A percentile compares a stretch with the other conserved stretches of the same genome.
Evolutionary conservation across 2,329 filamentous ascomycete species (phyloP).

Genomic region (Cladosporium sp.): DNA sequence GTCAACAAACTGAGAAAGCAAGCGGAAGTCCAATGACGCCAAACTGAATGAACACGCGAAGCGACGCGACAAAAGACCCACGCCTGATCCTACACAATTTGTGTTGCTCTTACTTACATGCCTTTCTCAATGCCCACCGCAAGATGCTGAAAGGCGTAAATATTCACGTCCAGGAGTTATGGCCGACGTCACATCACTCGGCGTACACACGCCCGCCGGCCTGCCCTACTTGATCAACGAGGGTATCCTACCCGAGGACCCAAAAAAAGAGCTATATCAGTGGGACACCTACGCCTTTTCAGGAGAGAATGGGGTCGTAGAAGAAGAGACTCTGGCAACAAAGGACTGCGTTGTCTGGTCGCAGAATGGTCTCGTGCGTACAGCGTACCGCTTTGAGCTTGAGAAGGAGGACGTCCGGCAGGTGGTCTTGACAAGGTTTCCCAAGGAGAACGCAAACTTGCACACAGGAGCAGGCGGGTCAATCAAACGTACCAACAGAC

Average conservation of each 20-base stretch:
- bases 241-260: conserved; percentile 66
- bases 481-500: neutral
- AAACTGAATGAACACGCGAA: neutral
- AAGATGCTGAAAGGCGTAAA: conserved; percentile 2
- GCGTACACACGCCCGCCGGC: conserved; percentile 82
- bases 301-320: conserved; percentile 38
- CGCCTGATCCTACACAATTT: neutral
- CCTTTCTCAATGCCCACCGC: neutral
- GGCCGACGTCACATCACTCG: conserved; percentile 87
- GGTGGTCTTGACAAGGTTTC: conserved; percentile 80
- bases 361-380: conserved; percentile 75
- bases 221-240: conserved; percentile 80
- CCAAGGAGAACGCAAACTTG: conserved; percentile 30
- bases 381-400: conserved; percentile 78
- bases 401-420: conserved; percentile 86
- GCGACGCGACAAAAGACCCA: conserved; percentile 1
- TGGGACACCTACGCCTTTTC: conserved; percentile 64
- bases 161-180: conserved; percentile 46
- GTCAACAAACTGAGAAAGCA: neutral
- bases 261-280: conserved; percentile 61
- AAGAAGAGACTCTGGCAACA: conserved; percentile 79
- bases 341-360: conserved; percentile 81
- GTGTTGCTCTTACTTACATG: neutral
- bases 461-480: neutral
- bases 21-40: neutral